phyloP scores from a whole-genome alignment of 805 yeast genomes.

The Candida maris region DNA sequence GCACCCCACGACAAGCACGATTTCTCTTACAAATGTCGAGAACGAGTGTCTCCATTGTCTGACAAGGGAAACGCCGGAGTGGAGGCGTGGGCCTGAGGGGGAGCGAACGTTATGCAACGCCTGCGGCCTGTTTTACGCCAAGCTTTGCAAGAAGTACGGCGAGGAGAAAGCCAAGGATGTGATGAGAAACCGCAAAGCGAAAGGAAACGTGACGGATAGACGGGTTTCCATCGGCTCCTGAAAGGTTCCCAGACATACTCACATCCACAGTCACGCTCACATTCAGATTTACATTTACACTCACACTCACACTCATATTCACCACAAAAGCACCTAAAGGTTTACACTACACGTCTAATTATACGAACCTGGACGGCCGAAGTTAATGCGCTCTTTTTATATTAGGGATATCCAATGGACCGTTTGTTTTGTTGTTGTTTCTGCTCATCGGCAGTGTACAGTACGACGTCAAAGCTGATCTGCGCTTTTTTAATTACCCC shows the following conservation, averaged over 20 bases:
- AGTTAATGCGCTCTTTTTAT: too few species aligned
- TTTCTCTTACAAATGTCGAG: conserved; percentile 4
- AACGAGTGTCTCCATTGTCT: conserved; percentile 39
- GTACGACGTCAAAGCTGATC: too few species aligned
- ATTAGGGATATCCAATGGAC: too few species aligned
- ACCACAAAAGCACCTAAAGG: too few species aligned
- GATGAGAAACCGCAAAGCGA: conserved; percentile 27
- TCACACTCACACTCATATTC: background rate
- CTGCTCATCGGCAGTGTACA: too few species aligned
- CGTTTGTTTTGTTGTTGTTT: too few species aligned
- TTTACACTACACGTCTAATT: too few species aligned
- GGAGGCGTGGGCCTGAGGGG: conserved; percentile 82
- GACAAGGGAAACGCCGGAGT: conserved; percentile 68
- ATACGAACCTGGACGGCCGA: too few species aligned
- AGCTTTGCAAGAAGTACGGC: conserved; percentile 58
- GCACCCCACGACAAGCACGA: background rate
- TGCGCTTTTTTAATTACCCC: too few species aligned
- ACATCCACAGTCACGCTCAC: background rate
- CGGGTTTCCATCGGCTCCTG: conserved; percentile 23
- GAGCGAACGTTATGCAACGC: conserved; percentile 77
- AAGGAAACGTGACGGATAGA: conserved; percentile 27
- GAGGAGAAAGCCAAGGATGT: conserved; percentile 47
- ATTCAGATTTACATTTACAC: background rate
- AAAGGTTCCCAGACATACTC: too few species aligned
- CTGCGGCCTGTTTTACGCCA: conserved; percentile 74